Evolutionary conservation across 2,329 filamentous ascomycete species (phyloP), one percentile per base, ranked within the genome.

Genomic region (Leptodontidium sp.): DNA sequence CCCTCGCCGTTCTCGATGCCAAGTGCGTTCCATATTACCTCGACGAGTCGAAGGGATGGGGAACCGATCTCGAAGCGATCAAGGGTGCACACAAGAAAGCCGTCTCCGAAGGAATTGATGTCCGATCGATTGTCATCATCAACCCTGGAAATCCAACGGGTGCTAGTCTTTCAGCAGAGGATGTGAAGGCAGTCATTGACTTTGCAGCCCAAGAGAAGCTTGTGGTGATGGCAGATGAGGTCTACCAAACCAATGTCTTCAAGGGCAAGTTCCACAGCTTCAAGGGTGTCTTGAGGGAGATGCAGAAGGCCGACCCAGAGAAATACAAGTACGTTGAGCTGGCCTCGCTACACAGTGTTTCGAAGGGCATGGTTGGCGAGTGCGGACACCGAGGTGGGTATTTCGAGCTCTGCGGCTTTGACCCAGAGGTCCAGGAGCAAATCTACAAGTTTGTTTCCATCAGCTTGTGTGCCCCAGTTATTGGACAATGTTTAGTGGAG

Each of bases 361-460:
- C 93, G 79, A 99, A 99, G 88, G 96, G 96, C 77, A 98, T 99
- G 94, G 93, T 98, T 9, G 96, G 96, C 78, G 96, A 99, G 85
- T 99, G 96, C 80, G 96, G 96, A 64, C 96, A 99, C 84, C 93
- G 96, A 72, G 96, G 95, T 75, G 96, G 96, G 65, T 99, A 97
- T 87, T 98, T 98, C 79, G 96, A 99, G 86, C 90, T 99, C 67
- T 88, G 94, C 69, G 93, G 93, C 75, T 98, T 99, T 81, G 90
- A 97, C 79, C 82, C 88, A 12, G 86, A 92, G 77, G 96, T 99
- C 73, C 91, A 93, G 78, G 93, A 91, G 73, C 91, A 98, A 84
- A 94, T 99, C 81, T 98, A 98, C 89, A 99, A 99, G 85, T 97
- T 97, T 80, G 92, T 98, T 78, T 96, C 92, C 80, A 98, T 99